A percentile compares a stretch with the other conserved stretches of the same genome.
phyloP scores from a whole-genome alignment of 176 grass and related monocot genomes.

The Aegilops bicornis region DNA sequence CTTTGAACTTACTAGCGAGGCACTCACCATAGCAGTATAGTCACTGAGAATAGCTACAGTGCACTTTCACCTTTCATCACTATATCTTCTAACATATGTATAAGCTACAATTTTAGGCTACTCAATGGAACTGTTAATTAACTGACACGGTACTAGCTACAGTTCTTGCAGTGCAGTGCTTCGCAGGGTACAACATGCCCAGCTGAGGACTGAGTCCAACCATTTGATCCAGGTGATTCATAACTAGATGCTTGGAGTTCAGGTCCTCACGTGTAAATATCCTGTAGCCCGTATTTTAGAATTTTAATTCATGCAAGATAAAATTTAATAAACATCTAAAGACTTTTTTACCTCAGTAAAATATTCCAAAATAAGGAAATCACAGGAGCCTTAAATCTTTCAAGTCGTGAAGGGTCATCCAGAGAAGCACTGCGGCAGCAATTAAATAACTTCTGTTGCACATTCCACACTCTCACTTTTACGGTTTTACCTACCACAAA shows the following conservation, averaged over 20 bases:
- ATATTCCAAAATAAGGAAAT: background rate
- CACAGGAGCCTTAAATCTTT: background rate
- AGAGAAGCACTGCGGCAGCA: background rate
- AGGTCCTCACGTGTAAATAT: background rate
- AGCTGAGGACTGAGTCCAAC: background rate
- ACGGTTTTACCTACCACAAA: background rate
- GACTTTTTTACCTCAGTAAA: background rate
- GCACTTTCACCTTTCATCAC: background rate
- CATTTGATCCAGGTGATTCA: background rate
- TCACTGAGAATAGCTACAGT: background rate
- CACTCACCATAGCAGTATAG: background rate
- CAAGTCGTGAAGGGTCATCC: background rate
- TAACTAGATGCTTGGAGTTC: background rate
- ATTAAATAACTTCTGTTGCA: background rate
- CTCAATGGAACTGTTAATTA: background rate
- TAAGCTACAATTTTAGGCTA: background rate
- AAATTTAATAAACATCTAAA: background rate
- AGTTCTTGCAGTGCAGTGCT: background rate
- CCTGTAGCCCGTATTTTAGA: background rate
- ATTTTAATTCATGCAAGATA: background rate
- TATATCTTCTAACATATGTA: constrained; percentile 1
- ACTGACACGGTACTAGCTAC: background rate
- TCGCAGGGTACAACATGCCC: background rate
- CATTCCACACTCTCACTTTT: background rate
- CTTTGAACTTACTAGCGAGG: background rate